Percentiles rank a stretch among this genome's conserved stretches.
phyloP scores from a whole-genome alignment of 495 filamentous ascomycete genomes.

The Aeminium ludgeri region DNA sequence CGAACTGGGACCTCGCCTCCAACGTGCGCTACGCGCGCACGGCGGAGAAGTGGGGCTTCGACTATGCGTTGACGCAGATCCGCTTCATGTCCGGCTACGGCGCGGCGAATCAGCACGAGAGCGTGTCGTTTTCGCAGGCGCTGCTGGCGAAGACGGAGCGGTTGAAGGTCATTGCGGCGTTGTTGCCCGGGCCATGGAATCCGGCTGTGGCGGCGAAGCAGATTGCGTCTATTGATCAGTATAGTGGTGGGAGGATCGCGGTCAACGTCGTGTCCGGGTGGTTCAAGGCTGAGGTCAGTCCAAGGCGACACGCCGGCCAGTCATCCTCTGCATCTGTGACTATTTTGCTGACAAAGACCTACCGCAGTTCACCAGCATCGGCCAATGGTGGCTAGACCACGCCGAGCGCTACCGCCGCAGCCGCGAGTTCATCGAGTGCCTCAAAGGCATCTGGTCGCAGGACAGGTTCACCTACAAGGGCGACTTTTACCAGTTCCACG shows the following conservation, averaged over 20 bases:
- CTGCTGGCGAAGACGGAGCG: slow-evolving; percentile 28
- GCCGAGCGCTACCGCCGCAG: slow-evolving; percentile 32
- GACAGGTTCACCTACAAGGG: slow-evolving; percentile 31
- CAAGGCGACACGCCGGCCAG: too few species aligned
- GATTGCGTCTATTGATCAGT: slow-evolving; percentile 34
- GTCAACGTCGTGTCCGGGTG: slow-evolving; percentile 35
- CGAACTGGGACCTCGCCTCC: slow-evolving; percentile 29
- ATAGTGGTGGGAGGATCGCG: slow-evolving; percentile 28
- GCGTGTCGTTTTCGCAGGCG: slow-evolving; percentile 33
- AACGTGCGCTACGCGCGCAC: slow-evolving; percentile 31
- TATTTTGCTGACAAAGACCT: not conserved
- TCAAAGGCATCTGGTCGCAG: slow-evolving; percentile 32
- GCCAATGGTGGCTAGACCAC: slow-evolving; percentile 37
- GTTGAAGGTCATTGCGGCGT: slow-evolving; percentile 32
- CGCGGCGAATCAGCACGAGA: slow-evolving; percentile 33
- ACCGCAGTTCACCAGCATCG: slow-evolving; percentile 28
- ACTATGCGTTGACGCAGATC: slow-evolving; percentile 33
- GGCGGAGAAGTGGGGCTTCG: slow-evolving; percentile 30
- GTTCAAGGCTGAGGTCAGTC: slow-evolving; percentile 30
- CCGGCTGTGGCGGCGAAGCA: slow-evolving; percentile 34
- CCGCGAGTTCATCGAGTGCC: slow-evolving; percentile 31
- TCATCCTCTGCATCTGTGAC: not conserved
- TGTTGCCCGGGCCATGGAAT: slow-evolving; percentile 35
- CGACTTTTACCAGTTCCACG: slow-evolving; percentile 34
- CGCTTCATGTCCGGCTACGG: slow-evolving; percentile 34